Base-by-base conservation (phyloP, 2,329 filamentous ascomycete genomes). In the Tetracladium maxilliforme region DNA sequence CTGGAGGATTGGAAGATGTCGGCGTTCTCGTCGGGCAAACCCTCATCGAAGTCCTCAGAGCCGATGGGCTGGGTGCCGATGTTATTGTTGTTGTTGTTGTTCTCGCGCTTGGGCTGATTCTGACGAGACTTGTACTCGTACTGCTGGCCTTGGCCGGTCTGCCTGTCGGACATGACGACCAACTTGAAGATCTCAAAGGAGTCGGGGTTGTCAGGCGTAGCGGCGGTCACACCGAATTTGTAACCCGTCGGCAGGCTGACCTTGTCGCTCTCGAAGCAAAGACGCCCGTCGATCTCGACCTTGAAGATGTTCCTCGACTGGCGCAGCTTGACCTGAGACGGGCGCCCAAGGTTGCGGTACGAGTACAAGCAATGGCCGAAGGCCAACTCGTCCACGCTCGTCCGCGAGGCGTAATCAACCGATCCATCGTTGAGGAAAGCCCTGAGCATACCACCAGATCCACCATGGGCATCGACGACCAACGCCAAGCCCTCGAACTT, bases 101-200 rank as follows among this genome's bases (percentile, higher is more conserved):
- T 24, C 10, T 32, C 27, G 14, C 33, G 38, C 26, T 38, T 28
- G 24, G 48, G 37, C 18, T 48, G 42, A 13, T 49, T 37, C 21
- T 29, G 18, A 24, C 29, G 23, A 19, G 25, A n/a, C 21, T 39
- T 26, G 14, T 24, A 23, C 19, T 33, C 25, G 13, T 53, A 32
- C 40, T 42, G 32, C 21, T 45, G 42, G 7, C 46, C 40, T 24
- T 50, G 42, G 15, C 41, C 29, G 41, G 27, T 32, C 16, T 39
- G 46, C 16, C 48, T 46, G 14, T 70, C 65, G 8, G 66, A 73
- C 43, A 74, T 70, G 25, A 90, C 69, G 18, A 79, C 64, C 44
- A 95, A 67, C 47, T 87, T 92, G 61, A 86, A 90, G 36, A 93
- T 51, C 52, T 98, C 90, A 42, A 94, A 92, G 5, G 83, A 92